Conservation (phyloP, 1,284 basidiomycete genomes). For the Cutaneotrichosporon dermatis region DNA sequence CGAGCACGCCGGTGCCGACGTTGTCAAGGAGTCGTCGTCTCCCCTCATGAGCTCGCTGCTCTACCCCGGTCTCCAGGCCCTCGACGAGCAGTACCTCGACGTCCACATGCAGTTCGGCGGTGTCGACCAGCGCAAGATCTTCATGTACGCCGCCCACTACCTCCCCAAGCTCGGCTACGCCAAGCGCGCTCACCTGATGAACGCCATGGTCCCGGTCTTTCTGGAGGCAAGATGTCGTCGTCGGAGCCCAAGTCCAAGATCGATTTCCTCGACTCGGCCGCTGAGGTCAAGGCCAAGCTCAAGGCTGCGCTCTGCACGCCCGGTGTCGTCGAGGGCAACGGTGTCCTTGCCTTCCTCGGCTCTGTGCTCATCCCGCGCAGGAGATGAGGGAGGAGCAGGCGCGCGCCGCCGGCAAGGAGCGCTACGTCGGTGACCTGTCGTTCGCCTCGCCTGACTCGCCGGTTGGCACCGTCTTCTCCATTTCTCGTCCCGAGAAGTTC, state of each 20-base stretch:
- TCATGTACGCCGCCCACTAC: constrained; percentile 94
- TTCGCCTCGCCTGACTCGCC: constrained; percentile 68
- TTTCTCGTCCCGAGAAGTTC: constrained; percentile 70
- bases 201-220: constrained; percentile 95
- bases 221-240: constrained; percentile 97
- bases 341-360: constrained; percentile 81
- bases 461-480: constrained; percentile 74
- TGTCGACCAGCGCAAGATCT: constrained; percentile 98
- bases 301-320: constrained; percentile 91
- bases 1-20: constrained; percentile 98
- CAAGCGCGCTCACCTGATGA: constrained; percentile 98
- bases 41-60: constrained; percentile 85
- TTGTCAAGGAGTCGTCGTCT: constrained; percentile 95
- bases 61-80: constrained; percentile 93
- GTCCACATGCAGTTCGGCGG: constrained; percentile 99
- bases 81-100: constrained; percentile 95
- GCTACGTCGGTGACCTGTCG: constrained; percentile 48
- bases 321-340: constrained; percentile 86
- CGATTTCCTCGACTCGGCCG: constrained; percentile 89
- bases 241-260: constrained; percentile 97
- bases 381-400: constrained; percentile 62
- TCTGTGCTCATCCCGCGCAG: constrained; percentile 83
- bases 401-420: constrained; percentile 31
- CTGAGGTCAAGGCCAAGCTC: constrained; percentile 81
- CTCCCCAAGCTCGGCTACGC: constrained; percentile 88